A percentile compares a stretch with the other conserved stretches of the same genome.
phyloP scores from a whole-genome alignment of 2,329 filamentous ascomycete species.

The Arthrobotrys sinensis region DNA sequence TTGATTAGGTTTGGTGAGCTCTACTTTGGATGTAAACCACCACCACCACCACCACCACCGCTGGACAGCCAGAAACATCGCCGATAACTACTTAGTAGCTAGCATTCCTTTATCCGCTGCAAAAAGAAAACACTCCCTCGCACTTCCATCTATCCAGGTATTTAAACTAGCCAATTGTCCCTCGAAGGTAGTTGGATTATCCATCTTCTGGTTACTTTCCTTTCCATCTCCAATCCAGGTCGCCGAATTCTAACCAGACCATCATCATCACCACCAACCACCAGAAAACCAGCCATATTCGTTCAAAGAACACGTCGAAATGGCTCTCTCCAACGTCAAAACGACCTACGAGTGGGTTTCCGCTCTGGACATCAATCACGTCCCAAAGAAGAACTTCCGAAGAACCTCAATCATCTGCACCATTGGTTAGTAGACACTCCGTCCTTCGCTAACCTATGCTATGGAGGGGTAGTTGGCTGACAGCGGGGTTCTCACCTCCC shows the following conservation, averaged over 20 bases:
- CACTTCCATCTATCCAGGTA: not conserved
- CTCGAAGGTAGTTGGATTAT: slow-evolving; percentile 8
- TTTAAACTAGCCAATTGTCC: slow-evolving; percentile 51
- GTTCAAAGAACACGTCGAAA: slow-evolving; percentile 25
- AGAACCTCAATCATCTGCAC: slow-evolving; percentile 99
- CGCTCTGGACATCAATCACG: slow-evolving; percentile 89
- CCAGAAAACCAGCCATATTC: slow-evolving; percentile 1
- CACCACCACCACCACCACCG: slow-evolving; percentile 30
- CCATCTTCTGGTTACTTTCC: not conserved
- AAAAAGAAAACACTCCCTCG: slow-evolving; percentile 38
- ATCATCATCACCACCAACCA: slow-evolving; percentile 34
- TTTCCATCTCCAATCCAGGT: not conserved
- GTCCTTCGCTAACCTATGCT: not conserved
- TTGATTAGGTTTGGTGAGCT: slow-evolving; percentile 46
- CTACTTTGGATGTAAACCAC: not conserved
- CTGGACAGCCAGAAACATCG: slow-evolving; percentile 29
- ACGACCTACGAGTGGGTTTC: slow-evolving; percentile 74
- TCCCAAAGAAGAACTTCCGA: slow-evolving; percentile 89
- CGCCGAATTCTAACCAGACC: slow-evolving; percentile 35
- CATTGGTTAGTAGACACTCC: slow-evolving; percentile 76
- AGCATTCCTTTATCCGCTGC: slow-evolving; percentile 38
- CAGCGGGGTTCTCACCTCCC: slow-evolving; percentile 18
- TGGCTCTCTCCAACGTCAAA: slow-evolving; percentile 57
- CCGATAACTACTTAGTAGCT: slow-evolving; percentile 32
- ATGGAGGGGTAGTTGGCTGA: slow-evolving; percentile 53